Percentiles rank a stretch among this genome's conserved stretches.
phyloP scores from a whole-genome alignment of 2,329 filamentous ascomycete species.

The Colletotrichum tropicale region DNA sequence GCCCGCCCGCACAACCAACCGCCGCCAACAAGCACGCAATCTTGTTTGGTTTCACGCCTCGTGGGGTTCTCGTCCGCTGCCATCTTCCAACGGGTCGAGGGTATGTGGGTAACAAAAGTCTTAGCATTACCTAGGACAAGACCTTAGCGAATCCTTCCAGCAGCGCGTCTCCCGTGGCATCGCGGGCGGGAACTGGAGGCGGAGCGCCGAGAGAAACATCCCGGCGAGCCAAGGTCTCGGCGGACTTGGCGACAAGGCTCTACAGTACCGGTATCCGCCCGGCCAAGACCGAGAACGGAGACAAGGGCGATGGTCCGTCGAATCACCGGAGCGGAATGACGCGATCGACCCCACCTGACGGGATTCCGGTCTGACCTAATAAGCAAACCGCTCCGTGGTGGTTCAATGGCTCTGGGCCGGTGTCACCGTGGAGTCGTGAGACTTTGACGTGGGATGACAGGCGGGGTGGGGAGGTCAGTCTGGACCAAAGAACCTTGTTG shows the following conservation, averaged over 20 bases:
- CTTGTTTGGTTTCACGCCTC: conserved; percentile 10
- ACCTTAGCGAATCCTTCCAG: conserved; percentile 8
- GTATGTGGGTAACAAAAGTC: not conserved
- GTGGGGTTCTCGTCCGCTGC: not conserved
- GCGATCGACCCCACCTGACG: not conserved
- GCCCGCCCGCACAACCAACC: not conserved
- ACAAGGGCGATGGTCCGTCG: not conserved
- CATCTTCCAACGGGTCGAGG: not conserved
- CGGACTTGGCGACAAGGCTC: conserved; percentile 7
- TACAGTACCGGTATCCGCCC: not conserved
- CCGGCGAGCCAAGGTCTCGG: conserved; percentile 12
- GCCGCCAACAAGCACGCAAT: conserved; percentile 8
- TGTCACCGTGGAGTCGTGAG: not conserved
- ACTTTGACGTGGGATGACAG: not conserved
- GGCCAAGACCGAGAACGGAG: conserved; percentile 8
- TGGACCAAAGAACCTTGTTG: not conserved
- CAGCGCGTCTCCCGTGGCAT: not conserved
- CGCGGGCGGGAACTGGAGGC: not conserved
- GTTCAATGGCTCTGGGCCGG: not conserved
- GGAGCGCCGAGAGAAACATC: not conserved
- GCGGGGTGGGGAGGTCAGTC: not conserved
- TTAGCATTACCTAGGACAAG: conserved; percentile 21
- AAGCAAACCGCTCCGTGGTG: not conserved
- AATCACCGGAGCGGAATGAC: conserved; percentile 12
- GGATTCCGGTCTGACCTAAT: not conserved